Percentiles rank a stretch among this genome's conserved stretches.
Evolutionary conservation across 75 land plant genomes (phyloP).

Genomic region (Picea sitchensis): DNA sequence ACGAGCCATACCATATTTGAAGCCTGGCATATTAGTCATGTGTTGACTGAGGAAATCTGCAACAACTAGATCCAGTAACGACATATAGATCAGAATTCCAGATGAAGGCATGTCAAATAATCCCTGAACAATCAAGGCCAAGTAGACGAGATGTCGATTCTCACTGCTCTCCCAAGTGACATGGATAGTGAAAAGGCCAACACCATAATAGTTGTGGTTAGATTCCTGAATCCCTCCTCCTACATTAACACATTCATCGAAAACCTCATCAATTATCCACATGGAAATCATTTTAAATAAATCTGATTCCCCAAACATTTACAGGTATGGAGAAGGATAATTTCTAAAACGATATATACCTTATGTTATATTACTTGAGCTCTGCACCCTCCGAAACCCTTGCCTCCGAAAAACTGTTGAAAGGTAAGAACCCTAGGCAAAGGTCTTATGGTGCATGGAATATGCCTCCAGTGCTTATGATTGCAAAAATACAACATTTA

Average conservation of each 20-base stretch:
- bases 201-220: conserved; percentile 16
- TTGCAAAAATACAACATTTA: too few relatives aligned
- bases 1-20: conserved; percentile 13
- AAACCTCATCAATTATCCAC: too few relatives aligned
- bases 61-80: conserved; percentile 37
- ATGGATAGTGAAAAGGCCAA: conserved; percentile 34
- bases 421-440: conserved; percentile 25
- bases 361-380: conserved; percentile 25
- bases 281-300: too few relatives aligned
- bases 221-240: conserved; percentile 22
- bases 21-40: conserved; percentile 20
- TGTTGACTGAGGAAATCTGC: too few relatives aligned
- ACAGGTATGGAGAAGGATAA: too few relatives aligned
- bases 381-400: conserved; percentile 29
- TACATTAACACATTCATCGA: neutral
- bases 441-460: conserved; percentile 33
- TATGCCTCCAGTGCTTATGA: conserved; percentile 31
- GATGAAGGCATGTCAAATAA: conserved; percentile 26
- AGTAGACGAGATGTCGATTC: conserved; percentile 24
- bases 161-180: conserved; percentile 33
- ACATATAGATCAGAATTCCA: conserved; percentile 42
- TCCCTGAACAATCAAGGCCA: conserved; percentile 34
- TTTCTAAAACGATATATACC: too few relatives aligned
- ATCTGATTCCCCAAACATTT: too few relatives aligned
- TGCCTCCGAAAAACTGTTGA: conserved; percentile 42